Evolutionary conservation across 2,329 filamentous ascomycete genomes (phyloP).

Genomic region (Arthrinium puccinioides): DNA sequence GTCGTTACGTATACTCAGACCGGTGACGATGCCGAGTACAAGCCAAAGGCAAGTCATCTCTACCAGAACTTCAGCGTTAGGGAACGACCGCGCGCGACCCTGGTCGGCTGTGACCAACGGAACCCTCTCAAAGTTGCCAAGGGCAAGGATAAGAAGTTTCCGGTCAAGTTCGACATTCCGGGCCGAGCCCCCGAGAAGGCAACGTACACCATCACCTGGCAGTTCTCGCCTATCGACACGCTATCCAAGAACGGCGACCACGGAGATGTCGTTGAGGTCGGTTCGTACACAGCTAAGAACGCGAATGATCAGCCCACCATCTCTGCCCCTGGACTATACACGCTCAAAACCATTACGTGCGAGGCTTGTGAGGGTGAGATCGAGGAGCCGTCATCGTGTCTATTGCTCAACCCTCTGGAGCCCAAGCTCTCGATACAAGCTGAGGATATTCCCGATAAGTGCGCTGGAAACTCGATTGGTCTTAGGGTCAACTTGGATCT

Average conservation of each 20-base stretch:
- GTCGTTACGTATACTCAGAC: conserved; percentile 63
- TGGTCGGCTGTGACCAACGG: conserved; percentile 71
- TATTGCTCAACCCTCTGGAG: conserved; percentile 84
- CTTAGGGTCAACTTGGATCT: conserved; percentile 83
- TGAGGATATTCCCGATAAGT: conserved; percentile 88
- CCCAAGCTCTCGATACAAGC: conserved; percentile 67
- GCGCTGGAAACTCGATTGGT: conserved; percentile 87
- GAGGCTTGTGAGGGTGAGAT: conserved; percentile 82
- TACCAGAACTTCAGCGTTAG: conserved; percentile 78
- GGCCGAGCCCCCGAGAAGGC: conserved; percentile 53
- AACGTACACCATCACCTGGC: conserved; percentile 69
- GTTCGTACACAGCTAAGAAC: conserved; percentile 54
- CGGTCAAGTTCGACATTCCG: conserved; percentile 61
- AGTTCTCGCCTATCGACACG: conserved; percentile 69
- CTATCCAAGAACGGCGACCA: conserved; percentile 66
- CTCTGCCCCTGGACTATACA: conserved; percentile 77
- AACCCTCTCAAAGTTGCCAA: conserved; percentile 78
- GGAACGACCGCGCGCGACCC: conserved; percentile 68
- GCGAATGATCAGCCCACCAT: conserved; percentile 60
- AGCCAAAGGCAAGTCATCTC: conserved; percentile 53
- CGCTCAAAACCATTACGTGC: conserved; percentile 70
- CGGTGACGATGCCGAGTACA: conserved; percentile 62
- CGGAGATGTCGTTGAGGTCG: conserved; percentile 48
- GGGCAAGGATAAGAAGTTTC: conserved; percentile 60
- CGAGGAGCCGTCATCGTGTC: conserved; percentile 86